Evolutionary conservation across 1,139 yeast species (phyloP).

Genomic region (Arxiozyma heterogenica): DNA sequence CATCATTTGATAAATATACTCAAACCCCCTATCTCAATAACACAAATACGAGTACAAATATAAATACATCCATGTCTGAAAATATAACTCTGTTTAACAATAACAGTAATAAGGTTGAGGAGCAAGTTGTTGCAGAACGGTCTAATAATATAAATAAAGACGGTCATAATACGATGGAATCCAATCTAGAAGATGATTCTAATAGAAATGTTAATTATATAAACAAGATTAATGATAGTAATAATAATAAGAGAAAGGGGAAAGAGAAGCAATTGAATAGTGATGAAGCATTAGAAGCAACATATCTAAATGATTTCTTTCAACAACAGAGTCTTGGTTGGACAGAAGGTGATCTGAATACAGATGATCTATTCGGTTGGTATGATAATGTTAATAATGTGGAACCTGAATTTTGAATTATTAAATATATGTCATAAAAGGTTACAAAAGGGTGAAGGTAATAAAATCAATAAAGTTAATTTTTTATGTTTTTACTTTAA

Average conservation of each 20-base stretch:
- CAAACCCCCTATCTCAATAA: too few relatives aligned
- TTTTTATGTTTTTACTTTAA: not conserved
- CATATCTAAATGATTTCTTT: constrained; percentile 36
- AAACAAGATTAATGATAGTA: not conserved
- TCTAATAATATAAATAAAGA: not conserved
- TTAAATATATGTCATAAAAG: not conserved
- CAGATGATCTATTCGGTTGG: constrained; percentile 92
- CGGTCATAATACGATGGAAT: not conserved
- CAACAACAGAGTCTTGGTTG: constrained; percentile 81
- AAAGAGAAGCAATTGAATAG: constrained; percentile 2
- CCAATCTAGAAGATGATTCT: not conserved
- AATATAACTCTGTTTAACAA: too few relatives aligned
- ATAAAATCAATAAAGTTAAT: not conserved
- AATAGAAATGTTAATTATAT: constrained; percentile 2
- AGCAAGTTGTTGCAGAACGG: not conserved
- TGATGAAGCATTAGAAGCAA: constrained; percentile 9
- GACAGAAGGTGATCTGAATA: constrained; percentile 51
- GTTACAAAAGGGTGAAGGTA: too few relatives aligned
- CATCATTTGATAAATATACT: not conserved
- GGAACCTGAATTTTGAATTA: constrained; percentile 44
- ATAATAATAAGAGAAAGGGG: not conserved
- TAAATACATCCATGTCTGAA: not conserved
- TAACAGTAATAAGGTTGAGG: not conserved
- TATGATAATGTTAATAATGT: constrained; percentile 52
- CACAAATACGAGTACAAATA: not conserved